Conservation (phyloP, 106 monocot genomes). For the Allium fistulosum region DNA sequence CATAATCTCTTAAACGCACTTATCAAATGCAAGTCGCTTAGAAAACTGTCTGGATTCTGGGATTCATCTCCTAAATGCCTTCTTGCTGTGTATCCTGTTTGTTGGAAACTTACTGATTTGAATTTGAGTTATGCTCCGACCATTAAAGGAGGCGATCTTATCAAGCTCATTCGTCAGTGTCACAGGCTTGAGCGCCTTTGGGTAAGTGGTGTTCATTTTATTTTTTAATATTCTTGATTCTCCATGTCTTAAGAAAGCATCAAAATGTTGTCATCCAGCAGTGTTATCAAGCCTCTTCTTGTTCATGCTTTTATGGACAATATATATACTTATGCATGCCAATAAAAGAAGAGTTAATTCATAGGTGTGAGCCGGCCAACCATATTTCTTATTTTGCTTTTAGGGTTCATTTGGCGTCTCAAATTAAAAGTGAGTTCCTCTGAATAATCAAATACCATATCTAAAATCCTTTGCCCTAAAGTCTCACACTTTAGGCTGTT, state of each 20-base stretch:
- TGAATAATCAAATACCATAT: no score
- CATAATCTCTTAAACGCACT: conserved; percentile 40
- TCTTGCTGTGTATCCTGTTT: conserved; percentile 38
- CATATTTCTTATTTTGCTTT: no score
- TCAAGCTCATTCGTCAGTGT: conserved; percentile 45
- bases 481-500: no score
- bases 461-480: no score
- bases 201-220: conserved; percentile 23
- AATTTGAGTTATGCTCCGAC: conserved; percentile 64
- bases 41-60: conserved; percentile 55
- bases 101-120: conserved; percentile 44
- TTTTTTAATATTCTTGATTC: background rate
- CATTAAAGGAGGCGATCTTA: conserved; percentile 34
- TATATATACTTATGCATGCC: no score
- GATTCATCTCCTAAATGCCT: conserved; percentile 44
- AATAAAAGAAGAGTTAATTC: no score
- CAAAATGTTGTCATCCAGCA: background rate
- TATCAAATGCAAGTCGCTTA: conserved; percentile 37
- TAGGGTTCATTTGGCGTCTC: no score
- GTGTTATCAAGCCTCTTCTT: no score
- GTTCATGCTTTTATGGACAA: no score
- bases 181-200: conserved; percentile 47
- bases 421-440: no score
- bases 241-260: background rate
- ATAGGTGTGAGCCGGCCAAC: no score